Evolutionary conservation across 139 green algal species (phyloP).

Genomic region (Chlamydomonas urium): DNA sequence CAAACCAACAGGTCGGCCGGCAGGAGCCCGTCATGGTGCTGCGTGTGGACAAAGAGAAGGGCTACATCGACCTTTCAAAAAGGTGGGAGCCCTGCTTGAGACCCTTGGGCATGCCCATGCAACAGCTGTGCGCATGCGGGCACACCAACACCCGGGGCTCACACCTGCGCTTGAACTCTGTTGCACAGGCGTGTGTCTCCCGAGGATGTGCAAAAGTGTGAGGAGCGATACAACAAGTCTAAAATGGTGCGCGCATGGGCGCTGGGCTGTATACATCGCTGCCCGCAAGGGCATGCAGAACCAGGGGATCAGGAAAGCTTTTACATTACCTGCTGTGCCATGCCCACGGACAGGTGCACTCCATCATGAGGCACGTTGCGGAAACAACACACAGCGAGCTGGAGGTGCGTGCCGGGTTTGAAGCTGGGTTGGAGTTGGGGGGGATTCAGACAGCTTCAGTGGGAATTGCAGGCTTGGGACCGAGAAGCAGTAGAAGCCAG

Average conservation of each 20-base stretch:
- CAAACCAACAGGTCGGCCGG: slow-evolving; percentile 89
- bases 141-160: too few relatives aligned
- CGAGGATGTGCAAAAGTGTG: slow-evolving; percentile 87
- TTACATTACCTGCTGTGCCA: background rate
- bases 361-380: slow-evolving; percentile 96
- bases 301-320: background rate
- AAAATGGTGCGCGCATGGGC: slow-evolving; percentile 75
- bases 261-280: background rate
- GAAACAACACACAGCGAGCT: slow-evolving; percentile 82
- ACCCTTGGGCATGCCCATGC: too few relatives aligned
- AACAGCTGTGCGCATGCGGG: too few relatives aligned
- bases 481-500: too few relatives aligned
- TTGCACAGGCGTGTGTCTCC: slow-evolving; percentile 73
- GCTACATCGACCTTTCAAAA: slow-evolving; percentile 99
- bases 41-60: slow-evolving; percentile 98
- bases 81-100: slow-evolving; percentile 53
- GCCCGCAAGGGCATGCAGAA: background rate
- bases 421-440: too few relatives aligned
- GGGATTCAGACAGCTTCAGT: too few relatives aligned
- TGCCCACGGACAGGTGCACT: slow-evolving; percentile 65
- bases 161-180: too few relatives aligned
- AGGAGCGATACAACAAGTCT: slow-evolving; percentile 94
- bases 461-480: too few relatives aligned
- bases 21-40: slow-evolving; percentile 99
- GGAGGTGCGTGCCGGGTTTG: slow-evolving; percentile 44